Evolutionary conservation across 2,329 filamentous ascomycete species (phyloP).

Genomic region (Exophiala xenobiotica): DNA sequence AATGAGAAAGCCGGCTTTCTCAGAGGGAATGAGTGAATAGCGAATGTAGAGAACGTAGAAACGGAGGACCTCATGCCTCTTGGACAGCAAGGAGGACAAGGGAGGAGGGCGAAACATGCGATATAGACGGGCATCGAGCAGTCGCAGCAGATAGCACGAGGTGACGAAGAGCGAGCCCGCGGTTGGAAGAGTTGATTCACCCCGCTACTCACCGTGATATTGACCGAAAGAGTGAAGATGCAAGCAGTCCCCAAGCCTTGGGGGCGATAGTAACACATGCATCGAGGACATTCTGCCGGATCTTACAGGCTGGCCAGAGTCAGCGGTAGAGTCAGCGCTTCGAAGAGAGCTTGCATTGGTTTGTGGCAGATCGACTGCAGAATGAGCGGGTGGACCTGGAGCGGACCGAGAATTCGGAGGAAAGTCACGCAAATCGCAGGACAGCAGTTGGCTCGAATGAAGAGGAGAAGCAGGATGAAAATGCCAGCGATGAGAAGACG

Average conservation of each 20-base stretch:
- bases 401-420: slow-evolving; percentile 19
- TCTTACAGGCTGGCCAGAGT: neutral
- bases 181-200: slow-evolving; percentile 15
- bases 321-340: slow-evolving; percentile 26
- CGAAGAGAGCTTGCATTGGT: slow-evolving; percentile 25
- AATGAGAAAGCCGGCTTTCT: slow-evolving; percentile 25
- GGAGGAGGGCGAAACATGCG: slow-evolving; percentile 15
- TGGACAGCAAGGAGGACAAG: slow-evolving; percentile 5
- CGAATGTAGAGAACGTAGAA: slow-evolving; percentile 22
- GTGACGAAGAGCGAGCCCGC: slow-evolving; percentile 19
- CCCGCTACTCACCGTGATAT: slow-evolving; percentile 27
- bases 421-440: slow-evolving; percentile 4
- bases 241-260: slow-evolving; percentile 9
- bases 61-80: slow-evolving; percentile 17
- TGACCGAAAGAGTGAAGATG: slow-evolving; percentile 7
- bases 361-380: slow-evolving; percentile 10
- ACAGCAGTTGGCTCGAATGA: neutral
- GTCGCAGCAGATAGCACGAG: slow-evolving; percentile 1
- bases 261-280: slow-evolving; percentile 17
- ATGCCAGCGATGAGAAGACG: slow-evolving; percentile 5
- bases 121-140: slow-evolving; percentile 20
- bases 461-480: neutral
- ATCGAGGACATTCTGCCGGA: slow-evolving; percentile 11
- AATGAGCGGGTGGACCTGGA: slow-evolving; percentile 16
- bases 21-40: slow-evolving; percentile 16